phyloP scores from a whole-genome alignment of 2,329 filamentous ascomycete genomes.

The Trematosphaeria pertusa region DNA sequence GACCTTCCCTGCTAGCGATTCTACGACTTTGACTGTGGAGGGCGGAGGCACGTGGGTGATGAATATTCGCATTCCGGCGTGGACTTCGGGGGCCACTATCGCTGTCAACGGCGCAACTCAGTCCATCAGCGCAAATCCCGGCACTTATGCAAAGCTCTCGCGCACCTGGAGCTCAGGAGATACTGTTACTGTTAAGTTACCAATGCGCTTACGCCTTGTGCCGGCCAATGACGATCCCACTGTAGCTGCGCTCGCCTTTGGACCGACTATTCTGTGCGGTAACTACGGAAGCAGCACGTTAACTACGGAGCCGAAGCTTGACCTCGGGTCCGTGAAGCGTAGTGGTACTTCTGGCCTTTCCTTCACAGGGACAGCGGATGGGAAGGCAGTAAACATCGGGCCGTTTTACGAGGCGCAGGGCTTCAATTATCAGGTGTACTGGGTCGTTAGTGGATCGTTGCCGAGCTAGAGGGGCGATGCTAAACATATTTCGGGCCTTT shows the following conservation, averaged over 20 bases:
- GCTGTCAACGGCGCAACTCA: slow-evolving; percentile 50
- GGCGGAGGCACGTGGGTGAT: slow-evolving; percentile 46
- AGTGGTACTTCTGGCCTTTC: slow-evolving; percentile 14
- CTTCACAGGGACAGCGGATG: slow-evolving; percentile 27
- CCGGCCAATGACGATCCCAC: slow-evolving; percentile 56
- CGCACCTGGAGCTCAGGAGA: slow-evolving; percentile 56
- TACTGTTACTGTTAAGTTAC: slow-evolving; percentile 52
- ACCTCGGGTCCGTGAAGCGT: slow-evolving; percentile 20
- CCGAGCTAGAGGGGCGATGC: no score
- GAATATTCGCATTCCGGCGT: slow-evolving; percentile 57
- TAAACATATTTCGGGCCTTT: no score
- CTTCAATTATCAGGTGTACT: slow-evolving; percentile 36
- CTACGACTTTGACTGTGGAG: slow-evolving; percentile 48
- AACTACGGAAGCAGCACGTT: slow-evolving; percentile 50
- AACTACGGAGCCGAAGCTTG: slow-evolving; percentile 20
- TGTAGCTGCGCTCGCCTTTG: slow-evolving; percentile 57
- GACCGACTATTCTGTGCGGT: slow-evolving; percentile 54
- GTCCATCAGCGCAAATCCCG: slow-evolving; percentile 36
- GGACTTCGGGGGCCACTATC: slow-evolving; percentile 52
- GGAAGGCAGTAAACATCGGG: slow-evolving; percentile 22
- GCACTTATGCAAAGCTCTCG: slow-evolving; percentile 52
- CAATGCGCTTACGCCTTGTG: slow-evolving; percentile 54
- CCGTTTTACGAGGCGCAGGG: slow-evolving; percentile 36
- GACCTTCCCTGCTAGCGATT: slow-evolving; percentile 52
- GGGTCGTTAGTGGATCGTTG: slow-evolving; percentile 22